Base-by-base conservation (phyloP, 495 filamentous ascomycete species). In the Penicillium goetzii region DNA sequence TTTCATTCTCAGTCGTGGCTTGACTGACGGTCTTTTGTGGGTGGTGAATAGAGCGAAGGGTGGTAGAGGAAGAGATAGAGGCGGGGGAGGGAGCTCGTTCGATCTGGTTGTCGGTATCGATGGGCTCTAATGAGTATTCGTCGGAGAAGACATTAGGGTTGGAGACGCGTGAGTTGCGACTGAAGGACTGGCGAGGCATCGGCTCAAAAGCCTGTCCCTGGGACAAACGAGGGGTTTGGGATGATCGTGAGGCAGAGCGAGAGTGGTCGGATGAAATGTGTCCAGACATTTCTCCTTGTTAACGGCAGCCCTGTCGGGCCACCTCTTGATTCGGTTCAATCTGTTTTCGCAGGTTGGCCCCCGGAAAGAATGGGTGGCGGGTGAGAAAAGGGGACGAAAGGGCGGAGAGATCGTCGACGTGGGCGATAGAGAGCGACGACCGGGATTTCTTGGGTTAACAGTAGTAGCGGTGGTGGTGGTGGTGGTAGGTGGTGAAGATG, bases 71-170 rank as follows among this genome's bases (percentile, higher is more conserved):
- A 52, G 71, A 67, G 58, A 74, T 69, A 23, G 78, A 79, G 40
- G 72, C 74, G 11, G 74, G 71, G 64, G 73, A 76, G 41, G 71
- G 67, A 25, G 72, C 70, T 49, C 75, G 70, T 34, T 71, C 71
- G 41, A 73, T 71, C 49, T 74, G 70, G 52, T 78, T 74, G 50
- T 78, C 76, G 41, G 73, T 59, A 56, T 80, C 71, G 51, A 81
- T 67, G 21, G 77, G 68, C 63, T 84, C 78, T 68, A 84, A 65
- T 4, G 82, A 79, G 66, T 81, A 83, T 52, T 83, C 82, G 66
- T 85, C 83, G 49, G 81, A 80, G 68, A 85, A 85, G 41, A 83
- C 78, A 71, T 83, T 81, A 40, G 80, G 80, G 55, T 82, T 81
- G 33, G 76, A 77, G 55, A 70, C 72, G 59, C 68, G 76, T 26